These are phyloP conservation scores for Botrytis fabae DNA, from an alignment of 2,329 filamentous ascomycete species.

Conservation along the genomic window DNA sequence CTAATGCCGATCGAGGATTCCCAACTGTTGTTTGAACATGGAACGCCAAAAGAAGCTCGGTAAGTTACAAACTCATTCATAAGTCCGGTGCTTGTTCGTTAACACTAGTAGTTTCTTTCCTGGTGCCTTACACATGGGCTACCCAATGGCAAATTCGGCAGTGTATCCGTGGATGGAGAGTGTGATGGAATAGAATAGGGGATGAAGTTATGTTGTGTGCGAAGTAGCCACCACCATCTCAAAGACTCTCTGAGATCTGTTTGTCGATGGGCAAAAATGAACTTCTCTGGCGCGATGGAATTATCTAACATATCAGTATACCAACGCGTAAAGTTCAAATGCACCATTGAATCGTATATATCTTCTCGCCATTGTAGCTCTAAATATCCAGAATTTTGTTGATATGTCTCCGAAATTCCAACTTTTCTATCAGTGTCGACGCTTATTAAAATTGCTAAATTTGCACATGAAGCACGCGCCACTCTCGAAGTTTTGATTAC, in stretches of 20 bases:
- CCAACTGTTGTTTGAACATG: constrained; percentile 63
- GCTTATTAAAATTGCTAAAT: not conserved
- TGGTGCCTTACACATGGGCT: constrained; percentile 66
- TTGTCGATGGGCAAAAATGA: not conserved
- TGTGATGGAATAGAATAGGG: constrained; percentile 40
- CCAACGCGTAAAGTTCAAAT: not conserved
- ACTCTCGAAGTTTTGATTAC: not conserved
- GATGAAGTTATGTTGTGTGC: not conserved
- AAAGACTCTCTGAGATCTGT: not conserved
- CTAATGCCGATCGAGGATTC: constrained; percentile 69
- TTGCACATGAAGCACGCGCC: not conserved
- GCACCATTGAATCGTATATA: not conserved
- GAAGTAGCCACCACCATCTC: not conserved
- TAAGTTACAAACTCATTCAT: constrained; percentile 36
- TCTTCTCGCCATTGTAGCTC: not conserved
- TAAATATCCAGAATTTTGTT: not conserved
- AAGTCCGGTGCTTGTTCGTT: not conserved
- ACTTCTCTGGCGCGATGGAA: too few relatives aligned
- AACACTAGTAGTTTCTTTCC: constrained; percentile 51
- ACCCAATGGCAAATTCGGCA: constrained; percentile 57
- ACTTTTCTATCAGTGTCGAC: not conserved
- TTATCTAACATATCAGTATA: not conserved
- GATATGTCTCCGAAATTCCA: not conserved
- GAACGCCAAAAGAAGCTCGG: constrained; percentile 63
- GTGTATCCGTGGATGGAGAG: constrained; percentile 64